Evolutionary conservation across 2,329 filamentous ascomycete species (phyloP), one percentile per base, ranked within the genome.

Genomic region (Colletotrichum australisinense): DNA sequence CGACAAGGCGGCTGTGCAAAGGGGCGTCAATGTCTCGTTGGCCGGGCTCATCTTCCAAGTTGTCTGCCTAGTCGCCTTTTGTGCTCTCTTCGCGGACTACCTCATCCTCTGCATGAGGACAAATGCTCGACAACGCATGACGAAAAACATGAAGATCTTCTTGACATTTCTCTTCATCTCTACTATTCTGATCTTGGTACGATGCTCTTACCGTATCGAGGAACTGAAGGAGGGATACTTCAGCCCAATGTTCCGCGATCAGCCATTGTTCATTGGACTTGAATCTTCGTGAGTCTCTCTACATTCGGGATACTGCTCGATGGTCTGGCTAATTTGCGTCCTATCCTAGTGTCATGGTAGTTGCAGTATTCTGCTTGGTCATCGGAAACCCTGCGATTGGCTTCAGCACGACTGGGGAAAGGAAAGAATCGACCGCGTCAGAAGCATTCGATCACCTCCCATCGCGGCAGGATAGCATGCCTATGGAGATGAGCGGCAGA

Each of bases 151-250:
- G 78, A 80, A 81, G 26, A 81, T 83, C 12, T 91, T 91, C 75
- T 76, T 89, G n/a, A 63, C 78, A 19, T 87, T 86, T 24, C 81
- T 90, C 11, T 80, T 83, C 1, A 76, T 89, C 4, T 85, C 89
- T 0, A 90, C 88, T 3, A 55, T 91, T 9, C 85, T 86, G 60
- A 88, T 92, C 74, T 85, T 91, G 63, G 84, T 88, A 7, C 83
- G 90, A 22, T 90, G 87, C 63, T 85, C 88, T 26, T 92, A 90
- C 76, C 86, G 90, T 58, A 88, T 91, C 32, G 87, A 86, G 0
- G 90, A 92, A 81, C 78, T 92, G 70, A 86, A 85, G 58, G 83
- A 89, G 32, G 90, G 90, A 2, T 92, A 88, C 81, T 77, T 75
- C 8, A 88, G 88, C 1, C 78, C 82, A 14, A 77, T 90, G 69